Conservation (phyloP, 1,139 yeast genomes). For the Yamadazyma buinensis region DNA sequence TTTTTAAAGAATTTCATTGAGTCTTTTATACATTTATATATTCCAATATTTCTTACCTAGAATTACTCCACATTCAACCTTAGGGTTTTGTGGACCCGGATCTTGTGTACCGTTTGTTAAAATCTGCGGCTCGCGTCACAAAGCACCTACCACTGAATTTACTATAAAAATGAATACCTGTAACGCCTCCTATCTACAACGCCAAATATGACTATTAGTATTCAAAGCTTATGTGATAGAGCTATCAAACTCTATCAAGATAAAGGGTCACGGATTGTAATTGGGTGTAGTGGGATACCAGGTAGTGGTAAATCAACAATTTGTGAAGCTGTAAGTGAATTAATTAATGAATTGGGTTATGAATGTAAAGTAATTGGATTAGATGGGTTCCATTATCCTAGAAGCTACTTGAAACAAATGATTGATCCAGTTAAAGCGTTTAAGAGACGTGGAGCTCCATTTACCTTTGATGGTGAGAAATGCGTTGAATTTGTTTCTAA, state of each 20-base stretch:
- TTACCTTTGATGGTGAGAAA: constrained; percentile 65
- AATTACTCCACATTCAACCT: too few species aligned
- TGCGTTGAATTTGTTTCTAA: constrained; percentile 24
- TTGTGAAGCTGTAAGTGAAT: constrained; percentile 29
- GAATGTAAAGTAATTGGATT: constrained; percentile 30
- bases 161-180: too few species aligned
- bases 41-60: too few species aligned
- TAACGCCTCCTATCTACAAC: too few species aligned
- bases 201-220: constrained; percentile 1
- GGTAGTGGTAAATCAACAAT: constrained; percentile 82
- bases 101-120: too few species aligned
- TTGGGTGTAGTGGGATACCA: constrained; percentile 71
- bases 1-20: too few species aligned
- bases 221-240: constrained; percentile 1
- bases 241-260: constrained; percentile 2
- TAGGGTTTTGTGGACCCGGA: too few species aligned
- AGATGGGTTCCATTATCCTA: constrained; percentile 84
- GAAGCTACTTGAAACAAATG: constrained; percentile 49
- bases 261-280: constrained; percentile 31
- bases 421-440: constrained; percentile 56
- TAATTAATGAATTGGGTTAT: constrained; percentile 13
- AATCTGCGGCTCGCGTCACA: too few species aligned
- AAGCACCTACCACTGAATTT: too few species aligned
- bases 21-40: too few species aligned
- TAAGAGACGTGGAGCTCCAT: constrained; percentile 76